Base-by-base conservation (phyloP, 2,329 filamentous ascomycete genomes). In the Trichophyton rubrum region DNA sequence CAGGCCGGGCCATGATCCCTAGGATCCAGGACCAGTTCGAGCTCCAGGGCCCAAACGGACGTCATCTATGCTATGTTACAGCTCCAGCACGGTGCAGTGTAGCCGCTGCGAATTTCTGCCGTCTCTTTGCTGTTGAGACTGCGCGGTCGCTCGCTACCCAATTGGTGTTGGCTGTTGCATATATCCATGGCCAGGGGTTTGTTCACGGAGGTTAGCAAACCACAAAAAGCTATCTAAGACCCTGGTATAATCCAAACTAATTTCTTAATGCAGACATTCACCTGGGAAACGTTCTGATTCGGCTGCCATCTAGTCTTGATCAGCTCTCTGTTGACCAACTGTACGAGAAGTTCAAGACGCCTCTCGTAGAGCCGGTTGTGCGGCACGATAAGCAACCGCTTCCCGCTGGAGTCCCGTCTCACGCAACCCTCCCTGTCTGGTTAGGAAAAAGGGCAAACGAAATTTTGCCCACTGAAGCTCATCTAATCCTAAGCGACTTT, bases 1-100 rank as follows among this genome's bases (percentile, higher is more conserved):
- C n/a, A 35, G 49, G 49, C 24, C 13, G 27, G 30, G 13, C 27
- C 2, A 60, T 62, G 27, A 59, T 69, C 24, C 65, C 61, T 24
- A 45, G 47, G 3, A 30, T 69, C 8, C 11, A 67, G 4, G 59
- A 77, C 73, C 63, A 61, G 27, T 68, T 70, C 59, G 61, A 55
- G 27, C 43, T 65, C 47, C 13, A 33, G 5, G 64, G 67, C 7
- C 65, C 65, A 24, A 68, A 70, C 64, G 66, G 66, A 1, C 61
- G 60, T 43, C 68, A 69, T 40, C 60, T 13, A 27, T 69, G 68
- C 47, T 40, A 66, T 15, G 65, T 67, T 15, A 66, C 65, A 51
- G 38, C 22, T 4, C 64, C 66, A 1, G 65, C 35, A 51, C 62
- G 35, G 40, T 67, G 66, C 61, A 68, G 62, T 33, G 24, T 69